Base-by-base conservation (phyloP, 345 rosid genomes). In the Gossypium turneri region DNA sequence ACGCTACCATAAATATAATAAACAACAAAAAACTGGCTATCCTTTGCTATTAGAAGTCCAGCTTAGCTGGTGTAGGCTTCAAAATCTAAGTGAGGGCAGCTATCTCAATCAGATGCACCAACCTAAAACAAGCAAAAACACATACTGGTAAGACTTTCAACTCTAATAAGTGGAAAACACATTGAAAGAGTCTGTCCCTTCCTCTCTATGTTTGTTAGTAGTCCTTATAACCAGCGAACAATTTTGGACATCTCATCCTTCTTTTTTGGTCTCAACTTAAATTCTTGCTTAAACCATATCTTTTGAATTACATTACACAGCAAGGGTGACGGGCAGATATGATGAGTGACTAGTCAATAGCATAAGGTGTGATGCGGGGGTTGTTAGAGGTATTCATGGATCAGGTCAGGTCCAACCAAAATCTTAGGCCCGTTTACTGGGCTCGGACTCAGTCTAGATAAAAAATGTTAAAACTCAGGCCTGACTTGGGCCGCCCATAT, bases 401-500 rank as follows among this genome's bases (percentile, higher is more conserved):
- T 34, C 1, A 34, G 0, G 6, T 34, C 0, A 34, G 4, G 6
- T 34, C 1, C 1, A 34, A 34, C 1, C 0, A 34, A 34, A 34
- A 34, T 34, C 0, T 34, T 34, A 34, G 1, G 6, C 6, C 0
- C 0, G 1, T 29, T 29, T 29, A 3, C 0, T 29, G 0, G 38
- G 38, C 1, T 29, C 0, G 0, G 0, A 3, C 4, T 29, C 38
- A 0, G 4, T 34, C 1, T 34, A 34, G 0, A 34, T 4, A 34
- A 34, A 29, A 34, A 34, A 34, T 34, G 5, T 0, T 29, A 29
- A 29, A 29, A 29, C 0, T 29, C 6, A 0, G 5, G 6, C 0
- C 0, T 29, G 1, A 29, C 1, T 29, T 5, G 3, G 38, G 6
- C 6, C 0, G 0, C 0, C 1, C 5, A 29, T 29, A 0, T 29